Conservation (phyloP, 352 stramenopile genomes). For the Globisporangium nagaii region DNA sequence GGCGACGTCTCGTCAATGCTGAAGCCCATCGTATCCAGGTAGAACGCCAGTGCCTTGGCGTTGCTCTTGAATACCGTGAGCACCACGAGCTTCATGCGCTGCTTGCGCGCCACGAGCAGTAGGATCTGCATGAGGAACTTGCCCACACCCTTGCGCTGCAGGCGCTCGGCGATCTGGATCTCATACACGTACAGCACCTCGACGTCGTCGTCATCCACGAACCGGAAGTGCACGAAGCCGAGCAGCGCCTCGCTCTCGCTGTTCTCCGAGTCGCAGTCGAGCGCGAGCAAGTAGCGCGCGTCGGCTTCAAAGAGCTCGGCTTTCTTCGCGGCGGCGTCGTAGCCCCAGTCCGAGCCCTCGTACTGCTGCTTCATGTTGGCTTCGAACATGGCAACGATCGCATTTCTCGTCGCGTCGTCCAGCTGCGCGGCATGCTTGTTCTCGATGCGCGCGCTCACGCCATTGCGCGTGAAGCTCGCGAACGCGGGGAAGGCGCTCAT, state of each 20-base stretch:
- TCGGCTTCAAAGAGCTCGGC: constrained; percentile 80
- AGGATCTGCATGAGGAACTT: constrained; percentile 91
- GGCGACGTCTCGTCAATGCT: constrained; percentile 88
- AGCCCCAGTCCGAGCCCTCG: constrained; percentile 84
- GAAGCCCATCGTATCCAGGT: constrained; percentile 83
- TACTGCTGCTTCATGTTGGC: constrained; percentile 92
- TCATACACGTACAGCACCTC: constrained; percentile 93
- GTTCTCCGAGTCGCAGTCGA: constrained; percentile 1
- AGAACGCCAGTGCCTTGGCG: constrained; percentile 84
- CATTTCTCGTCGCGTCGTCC: constrained; percentile 18
- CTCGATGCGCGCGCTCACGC: constrained; percentile 32
- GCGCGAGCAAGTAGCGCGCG: constrained; percentile 83
- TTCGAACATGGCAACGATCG: constrained; percentile 79
- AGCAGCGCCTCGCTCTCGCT: constrained; percentile 27
- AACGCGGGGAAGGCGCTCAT: constrained; percentile 62
- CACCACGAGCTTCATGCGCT: constrained; percentile 87
- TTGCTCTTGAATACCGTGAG: constrained; percentile 94
- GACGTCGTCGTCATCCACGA: constrained; percentile 89
- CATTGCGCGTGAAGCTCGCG: constrained; percentile 43
- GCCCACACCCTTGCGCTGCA: constrained; percentile 78
- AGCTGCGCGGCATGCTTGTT: constrained; percentile 38
- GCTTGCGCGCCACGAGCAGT: constrained; percentile 69
- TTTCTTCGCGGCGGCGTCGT: constrained; percentile 80
- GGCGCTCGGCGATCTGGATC: constrained; percentile 74
- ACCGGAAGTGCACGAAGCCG: constrained; percentile 91